A percentile compares a stretch with the other conserved stretches of the same genome.
phyloP scores from a whole-genome alignment of 352 stramenopile species.

The Elongisporangium prolatum region DNA sequence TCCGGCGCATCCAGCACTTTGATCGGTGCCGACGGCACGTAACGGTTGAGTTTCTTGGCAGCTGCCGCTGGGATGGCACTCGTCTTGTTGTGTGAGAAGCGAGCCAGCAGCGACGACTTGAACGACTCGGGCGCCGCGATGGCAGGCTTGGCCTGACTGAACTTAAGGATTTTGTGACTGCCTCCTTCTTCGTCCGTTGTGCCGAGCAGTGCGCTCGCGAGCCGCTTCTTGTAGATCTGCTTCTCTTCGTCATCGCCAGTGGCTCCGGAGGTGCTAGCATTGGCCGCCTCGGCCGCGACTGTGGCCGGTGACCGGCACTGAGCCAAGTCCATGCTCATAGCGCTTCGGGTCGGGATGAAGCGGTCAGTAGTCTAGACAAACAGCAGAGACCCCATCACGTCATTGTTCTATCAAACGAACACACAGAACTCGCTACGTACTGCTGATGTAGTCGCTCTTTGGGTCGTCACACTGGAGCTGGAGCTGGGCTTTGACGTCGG shows the following conservation, averaged over 20 bases:
- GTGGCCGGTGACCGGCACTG: conserved; percentile 66
- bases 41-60: conserved; percentile 88
- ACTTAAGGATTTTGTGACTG: conserved; percentile 96
- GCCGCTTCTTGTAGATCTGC: conserved; percentile 76
- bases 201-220: conserved; percentile 79
- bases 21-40: conserved; percentile 95
- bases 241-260: conserved; percentile 64
- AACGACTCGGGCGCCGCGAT: conserved; percentile 91
- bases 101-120: conserved; percentile 91
- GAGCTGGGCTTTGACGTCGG: conserved; percentile 7
- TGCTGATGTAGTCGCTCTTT: conserved; percentile 4
- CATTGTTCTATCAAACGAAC: conserved; percentile 2
- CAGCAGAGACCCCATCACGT: neutral
- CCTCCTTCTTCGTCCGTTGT: conserved; percentile 42
- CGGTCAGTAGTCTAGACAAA: conserved; percentile 50
- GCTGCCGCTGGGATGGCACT: conserved; percentile 53
- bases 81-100: conserved; percentile 95
- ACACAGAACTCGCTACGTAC: neutral
- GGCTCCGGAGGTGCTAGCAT: conserved; percentile 3
- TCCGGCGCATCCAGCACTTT: conserved; percentile 97
- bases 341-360: conserved; percentile 83
- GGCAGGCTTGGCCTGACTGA: conserved; percentile 95
- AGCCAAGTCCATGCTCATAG: conserved; percentile 82
- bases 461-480: conserved; percentile 12
- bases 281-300: conserved; percentile 35